Evolutionary conservation across 2,329 filamentous ascomycete species (phyloP).

Genomic region (Endothia cerciana): DNA sequence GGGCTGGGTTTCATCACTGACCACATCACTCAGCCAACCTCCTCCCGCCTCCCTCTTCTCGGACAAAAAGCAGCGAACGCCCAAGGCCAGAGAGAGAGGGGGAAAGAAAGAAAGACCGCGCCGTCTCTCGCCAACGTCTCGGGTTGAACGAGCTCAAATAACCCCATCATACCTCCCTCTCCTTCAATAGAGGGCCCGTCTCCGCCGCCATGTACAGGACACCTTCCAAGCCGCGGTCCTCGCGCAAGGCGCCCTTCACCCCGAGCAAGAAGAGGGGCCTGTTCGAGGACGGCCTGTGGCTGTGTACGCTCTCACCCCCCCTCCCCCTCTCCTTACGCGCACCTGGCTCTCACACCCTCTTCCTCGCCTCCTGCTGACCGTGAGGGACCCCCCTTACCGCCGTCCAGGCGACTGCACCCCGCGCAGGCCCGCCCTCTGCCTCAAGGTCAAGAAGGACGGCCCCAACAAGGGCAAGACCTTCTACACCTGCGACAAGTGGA

Average conservation of each 20-base stretch:
- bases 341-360: not conserved
- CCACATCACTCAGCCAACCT: not conserved
- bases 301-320: constrained; percentile 31
- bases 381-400: not conserved
- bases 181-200: not conserved
- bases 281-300: constrained; percentile 35
- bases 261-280: constrained; percentile 30
- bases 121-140: no score
- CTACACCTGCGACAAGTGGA: constrained; percentile 43
- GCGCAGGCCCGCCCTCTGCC: constrained; percentile 41
- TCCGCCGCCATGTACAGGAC: constrained; percentile 24
- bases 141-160: not conserved
- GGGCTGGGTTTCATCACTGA: not conserved
- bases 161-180: not conserved
- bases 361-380: not conserved
- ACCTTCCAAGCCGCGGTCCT: constrained; percentile 21
- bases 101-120: no score
- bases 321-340: not conserved
- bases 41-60: not conserved
- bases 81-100: no score
- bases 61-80: no score
- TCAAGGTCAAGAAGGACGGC: constrained; percentile 43
- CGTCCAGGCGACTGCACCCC: constrained; percentile 48
- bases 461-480: constrained; percentile 48
- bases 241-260: constrained; percentile 9